Base-by-base conservation (phyloP, 345 rosid species). In the Lepidium africanum region DNA sequence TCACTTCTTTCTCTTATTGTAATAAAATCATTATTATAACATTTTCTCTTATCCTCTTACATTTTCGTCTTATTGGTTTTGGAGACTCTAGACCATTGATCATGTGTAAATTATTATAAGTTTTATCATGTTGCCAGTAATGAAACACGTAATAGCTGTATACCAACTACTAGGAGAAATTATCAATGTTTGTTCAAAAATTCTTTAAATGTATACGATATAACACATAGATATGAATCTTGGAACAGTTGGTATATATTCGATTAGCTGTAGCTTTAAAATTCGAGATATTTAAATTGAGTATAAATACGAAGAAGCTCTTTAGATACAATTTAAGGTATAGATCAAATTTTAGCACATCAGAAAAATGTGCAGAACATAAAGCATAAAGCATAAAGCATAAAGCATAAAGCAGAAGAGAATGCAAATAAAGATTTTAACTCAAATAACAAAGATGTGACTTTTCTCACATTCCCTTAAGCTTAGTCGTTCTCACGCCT, bases 1-100 rank as follows among this genome's bases (percentile, higher is more conserved):
- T 66, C 69, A 60, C 69, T 43, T 15, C 1, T 49, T 68, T 58
- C 6, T 50, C 17, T 73, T 58, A 7, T 52, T 74, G 12, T 50
- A 58, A 51, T 58, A 73, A 73, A 52, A 41, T 27, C 25, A 42
- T 37, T 50, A 32, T 62, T 19, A 49, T 49, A 39, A 39, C 12
- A 11, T 33, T 6, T 64, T 21, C 9, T 19, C n/a, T 65, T 51
- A 39, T 40, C 19, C 41, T 4, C 3, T 0, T 10, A 11, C n/a
- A n/a, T n/a, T 17, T 14, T 0, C 2, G 7, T 62, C 10, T 32
- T 42, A 33, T 21, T 47, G 65, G 15, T 48, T 30, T 70, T 70
- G 67, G 74, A 30, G n/a, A n/a, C n/a, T n/a, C 33, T 27, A 27
- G 32, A 27, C 32, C 32, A 27, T 27, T 5, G 6, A 27, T 27